phyloP scores from a whole-genome alignment of 352 stramenopile genomes.

The Globisporangium takayamanum region DNA sequence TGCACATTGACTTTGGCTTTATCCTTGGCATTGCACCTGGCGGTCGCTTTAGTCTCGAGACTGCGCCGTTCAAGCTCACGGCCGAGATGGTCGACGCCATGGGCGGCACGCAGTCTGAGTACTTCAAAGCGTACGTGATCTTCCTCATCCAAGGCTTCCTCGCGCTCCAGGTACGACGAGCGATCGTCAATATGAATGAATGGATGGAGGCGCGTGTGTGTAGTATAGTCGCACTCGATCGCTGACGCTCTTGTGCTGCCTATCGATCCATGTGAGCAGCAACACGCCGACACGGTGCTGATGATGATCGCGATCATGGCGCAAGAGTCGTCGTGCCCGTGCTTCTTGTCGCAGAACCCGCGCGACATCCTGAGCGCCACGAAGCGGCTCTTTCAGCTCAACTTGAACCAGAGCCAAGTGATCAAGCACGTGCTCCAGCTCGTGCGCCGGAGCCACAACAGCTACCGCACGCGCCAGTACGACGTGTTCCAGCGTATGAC shows the following conservation, averaged over 20 bases:
- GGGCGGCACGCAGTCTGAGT: constrained; percentile 86
- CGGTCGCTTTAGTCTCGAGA: constrained; percentile 93
- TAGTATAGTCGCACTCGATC: not conserved
- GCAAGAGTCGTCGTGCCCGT: constrained; percentile 93
- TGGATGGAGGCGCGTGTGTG: constrained; percentile 11
- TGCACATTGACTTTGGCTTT: constrained; percentile 99
- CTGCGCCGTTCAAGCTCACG: constrained; percentile 98
- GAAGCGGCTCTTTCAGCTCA: constrained; percentile 72
- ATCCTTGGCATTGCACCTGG: constrained; percentile 96
- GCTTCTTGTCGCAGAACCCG: constrained; percentile 87
- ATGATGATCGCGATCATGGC: constrained; percentile 97
- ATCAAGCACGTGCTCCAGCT: constrained; percentile 89
- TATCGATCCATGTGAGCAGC: constrained; percentile 18
- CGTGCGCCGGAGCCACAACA: constrained; percentile 86
- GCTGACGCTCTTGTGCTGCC: not conserved
- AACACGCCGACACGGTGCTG: constrained; percentile 91
- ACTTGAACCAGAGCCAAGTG: constrained; percentile 79
- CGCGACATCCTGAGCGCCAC: constrained; percentile 68
- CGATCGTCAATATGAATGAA: not conserved
- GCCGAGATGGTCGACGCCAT: constrained; percentile 97
- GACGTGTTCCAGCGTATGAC: constrained; percentile 90
- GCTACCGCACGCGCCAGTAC: constrained; percentile 88
- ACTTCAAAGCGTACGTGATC: constrained; percentile 97
- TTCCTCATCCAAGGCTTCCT: constrained; percentile 97
- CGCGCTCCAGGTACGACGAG: constrained; percentile 81